Evolutionary conservation across 1,284 basidiomycete species (phyloP).

Genomic region (Ustilago vetiveriae): DNA sequence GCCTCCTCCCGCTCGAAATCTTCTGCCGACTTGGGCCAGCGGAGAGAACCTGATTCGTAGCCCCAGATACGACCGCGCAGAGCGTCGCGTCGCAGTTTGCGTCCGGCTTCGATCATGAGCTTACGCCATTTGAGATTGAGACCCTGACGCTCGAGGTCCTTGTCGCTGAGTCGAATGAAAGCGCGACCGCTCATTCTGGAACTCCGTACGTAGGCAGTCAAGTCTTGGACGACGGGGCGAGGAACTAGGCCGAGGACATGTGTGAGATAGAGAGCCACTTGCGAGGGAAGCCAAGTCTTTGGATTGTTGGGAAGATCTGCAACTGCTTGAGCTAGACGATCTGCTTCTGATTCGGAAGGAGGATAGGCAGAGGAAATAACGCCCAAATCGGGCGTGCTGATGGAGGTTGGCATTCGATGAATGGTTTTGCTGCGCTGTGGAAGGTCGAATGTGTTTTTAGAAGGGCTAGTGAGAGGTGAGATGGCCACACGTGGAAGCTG

Average conservation of each 20-base stretch:
- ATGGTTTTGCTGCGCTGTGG: constrained; percentile 28
- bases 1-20: constrained; percentile 29
- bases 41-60: constrained; percentile 26
- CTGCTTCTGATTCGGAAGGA: constrained; percentile 27
- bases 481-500: constrained; percentile 1
- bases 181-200: constrained; percentile 55
- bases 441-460: constrained; percentile 10
- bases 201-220: constrained; percentile 56
- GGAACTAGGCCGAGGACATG: constrained; percentile 59
- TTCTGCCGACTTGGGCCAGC: constrained; percentile 42
- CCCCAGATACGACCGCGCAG: constrained; percentile 60
- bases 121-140: constrained; percentile 59
- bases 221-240: constrained; percentile 56
- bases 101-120: constrained; percentile 58
- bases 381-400: constrained; percentile 22
- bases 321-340: constrained; percentile 37
- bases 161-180: constrained; percentile 57
- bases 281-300: constrained; percentile 57
- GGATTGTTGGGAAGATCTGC: constrained; percentile 50
- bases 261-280: constrained; percentile 60
- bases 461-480: constrained; percentile 9
- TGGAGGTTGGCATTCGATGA: constrained; percentile 24
- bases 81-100: constrained; percentile 54
- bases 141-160: constrained; percentile 53
- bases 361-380: constrained; percentile 5